These are phyloP conservation scores for Mortierella sp. DNA, from an alignment of 371 early-diverging fungal species.

Conservation along the genomic window DNA sequence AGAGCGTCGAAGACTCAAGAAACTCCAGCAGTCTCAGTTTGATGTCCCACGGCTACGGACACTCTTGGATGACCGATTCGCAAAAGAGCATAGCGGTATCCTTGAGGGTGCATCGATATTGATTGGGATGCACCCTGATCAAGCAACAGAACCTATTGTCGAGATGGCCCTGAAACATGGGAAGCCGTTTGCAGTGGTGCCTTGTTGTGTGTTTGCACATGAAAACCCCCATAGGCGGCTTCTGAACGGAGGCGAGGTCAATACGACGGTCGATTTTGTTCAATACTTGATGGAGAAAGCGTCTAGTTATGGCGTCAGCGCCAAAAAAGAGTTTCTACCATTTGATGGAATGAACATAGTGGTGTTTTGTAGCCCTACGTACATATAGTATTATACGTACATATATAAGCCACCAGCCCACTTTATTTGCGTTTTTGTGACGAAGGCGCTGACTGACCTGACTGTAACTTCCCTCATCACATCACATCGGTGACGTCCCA, in stretches of 20 bases:
- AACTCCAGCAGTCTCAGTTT: constrained; percentile 22
- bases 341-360: constrained; percentile 57
- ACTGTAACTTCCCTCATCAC: neutral
- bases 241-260: constrained; percentile 57
- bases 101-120: constrained; percentile 57
- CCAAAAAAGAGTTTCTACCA: constrained; percentile 34
- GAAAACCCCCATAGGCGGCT: constrained; percentile 60
- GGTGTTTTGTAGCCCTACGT: neutral
- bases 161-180: constrained; percentile 60
- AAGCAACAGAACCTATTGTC: constrained; percentile 71
- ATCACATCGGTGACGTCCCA: constrained; percentile 13
- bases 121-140: constrained; percentile 70
- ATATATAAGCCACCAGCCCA: neutral
- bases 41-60: constrained; percentile 52
- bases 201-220: constrained; percentile 70
- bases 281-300: constrained; percentile 66
- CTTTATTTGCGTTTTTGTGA: constrained; percentile 4
- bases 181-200: constrained; percentile 69
- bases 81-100: constrained; percentile 40
- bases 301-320: neutral
- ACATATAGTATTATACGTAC: neutral
- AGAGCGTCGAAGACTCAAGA: constrained; percentile 49
- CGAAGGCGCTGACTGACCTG: constrained; percentile 4
- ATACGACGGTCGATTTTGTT: constrained; percentile 65
- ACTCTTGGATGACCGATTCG: constrained; percentile 60